Base-by-base conservation (phyloP, 176 grass and related monocot genomes). In the Eleusine coracana region DNA sequence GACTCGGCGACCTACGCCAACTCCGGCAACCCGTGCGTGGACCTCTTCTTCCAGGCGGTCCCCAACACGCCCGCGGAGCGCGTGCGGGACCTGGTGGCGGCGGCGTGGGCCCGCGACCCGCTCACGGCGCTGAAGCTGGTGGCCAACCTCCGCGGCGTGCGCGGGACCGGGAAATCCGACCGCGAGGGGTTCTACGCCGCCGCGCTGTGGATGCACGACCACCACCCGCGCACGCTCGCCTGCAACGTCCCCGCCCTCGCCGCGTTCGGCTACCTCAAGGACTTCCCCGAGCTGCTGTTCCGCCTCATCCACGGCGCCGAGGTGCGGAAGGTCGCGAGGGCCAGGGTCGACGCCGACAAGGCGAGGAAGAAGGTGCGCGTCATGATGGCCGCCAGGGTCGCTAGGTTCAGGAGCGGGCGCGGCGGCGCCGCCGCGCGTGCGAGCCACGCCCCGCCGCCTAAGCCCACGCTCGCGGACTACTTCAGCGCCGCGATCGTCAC, bases 151-250 rank as follows among this genome's bases (percentile, higher is more conserved):
- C 80, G 92, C 9, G 95, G 88, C 38, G 90, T 94, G 77, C 90
- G 95, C 9, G 90, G 92, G 49, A 64, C 74, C 7, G 92, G 92
- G 39, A 97, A 97, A 71, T 94, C 92, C 48, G 95, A 97, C 70
- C 92, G 90, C 48, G 89, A 95, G 66, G 89, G 96, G 0, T 98
- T 98, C 83, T 95, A 98, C 68, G 76, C 91, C 28, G 69, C 89
- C 28, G 87, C 91, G 60, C 81, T 93, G 34, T 98, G 93, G 96
- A 85, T 98, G 34, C 89, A 93, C 80, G 52, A 38, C 10, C 77
- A 88, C 27, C 93, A 98, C 69, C 96, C 96, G 3, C 68, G 60
- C 66, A 93, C 91, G 12, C 87, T 98, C 21, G 93, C 96, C 3
- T 46, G 44, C 44, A 46, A 46, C 63, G 16, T 86, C 59, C 67